A percentile compares a stretch with the other conserved stretches of the same genome.
These are phyloP conservation scores for Xylariaceae sp. DNA, from an alignment of 2,329 filamentous ascomycete genomes.

Conservation along the genomic window DNA sequence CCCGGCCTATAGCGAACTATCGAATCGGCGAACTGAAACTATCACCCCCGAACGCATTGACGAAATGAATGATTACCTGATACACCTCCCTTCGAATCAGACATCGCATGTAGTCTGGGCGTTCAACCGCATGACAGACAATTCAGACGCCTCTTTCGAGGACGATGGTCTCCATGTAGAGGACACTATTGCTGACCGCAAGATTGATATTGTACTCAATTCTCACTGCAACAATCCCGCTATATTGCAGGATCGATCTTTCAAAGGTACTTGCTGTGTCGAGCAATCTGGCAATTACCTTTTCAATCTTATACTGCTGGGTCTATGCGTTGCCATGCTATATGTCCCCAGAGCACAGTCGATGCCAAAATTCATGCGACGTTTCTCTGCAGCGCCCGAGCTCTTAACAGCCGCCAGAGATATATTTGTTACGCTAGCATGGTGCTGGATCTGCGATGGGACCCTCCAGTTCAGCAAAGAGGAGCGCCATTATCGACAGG, in stretches of 20 bases:
- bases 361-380: conserved; percentile 14
- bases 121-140: conserved; percentile 45
- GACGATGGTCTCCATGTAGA: conserved; percentile 47
- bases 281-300: conserved; percentile 36
- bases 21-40: conserved; percentile 35
- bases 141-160: conserved; percentile 36
- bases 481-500: conserved; percentile 41
- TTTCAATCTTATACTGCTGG: conserved; percentile 33
- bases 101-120: conserved; percentile 46
- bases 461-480: conserved; percentile 50
- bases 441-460: conserved; percentile 52
- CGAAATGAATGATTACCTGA: conserved; percentile 50
- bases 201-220: conserved; percentile 52
- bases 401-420: conserved; percentile 17
- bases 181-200: conserved; percentile 40
- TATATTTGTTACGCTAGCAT: conserved; percentile 28
- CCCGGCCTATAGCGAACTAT: conserved; percentile 42
- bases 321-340: conserved; percentile 27
- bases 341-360: conserved; percentile 19
- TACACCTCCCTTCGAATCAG: conserved; percentile 36
- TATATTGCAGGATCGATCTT: conserved; percentile 36
- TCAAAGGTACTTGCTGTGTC: conserved; percentile 51
- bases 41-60: conserved; percentile 47
- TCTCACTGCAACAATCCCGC: conserved; percentile 49
- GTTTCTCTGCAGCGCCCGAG: conserved; percentile 5